Evolutionary conservation across 306 rosid genomes (phyloP).

Genomic region (Hylodesmum podocarpum): DNA sequence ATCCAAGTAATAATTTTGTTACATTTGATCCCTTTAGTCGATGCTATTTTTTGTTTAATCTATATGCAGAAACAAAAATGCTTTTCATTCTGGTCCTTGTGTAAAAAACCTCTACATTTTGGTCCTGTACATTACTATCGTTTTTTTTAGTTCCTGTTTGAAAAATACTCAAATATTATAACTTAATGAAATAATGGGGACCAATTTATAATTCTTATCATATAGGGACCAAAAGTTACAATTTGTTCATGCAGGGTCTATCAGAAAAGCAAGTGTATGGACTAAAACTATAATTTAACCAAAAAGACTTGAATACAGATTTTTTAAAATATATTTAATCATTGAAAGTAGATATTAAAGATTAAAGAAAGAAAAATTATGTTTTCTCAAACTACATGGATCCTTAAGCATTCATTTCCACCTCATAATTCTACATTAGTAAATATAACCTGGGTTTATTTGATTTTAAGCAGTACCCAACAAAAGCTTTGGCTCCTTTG

Average conservation of each 20-base stretch:
- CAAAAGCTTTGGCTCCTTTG: slow-evolving; percentile 87
- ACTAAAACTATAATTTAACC: not conserved
- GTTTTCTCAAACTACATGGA: not conserved
- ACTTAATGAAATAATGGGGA: not conserved
- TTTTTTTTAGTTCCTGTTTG: not conserved
- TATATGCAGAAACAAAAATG: not conserved
- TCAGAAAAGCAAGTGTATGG: not conserved
- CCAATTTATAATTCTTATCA: not conserved
- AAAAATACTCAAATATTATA: not conserved
- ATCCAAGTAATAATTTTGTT: not conserved
- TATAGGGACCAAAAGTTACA: not conserved
- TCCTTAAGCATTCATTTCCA: not conserved
- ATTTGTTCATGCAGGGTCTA: not conserved
- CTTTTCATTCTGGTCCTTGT: not conserved
- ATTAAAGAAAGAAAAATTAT: not conserved
- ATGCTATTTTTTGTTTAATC: not conserved
- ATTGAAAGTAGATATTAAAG: not conserved
- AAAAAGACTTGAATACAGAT: not conserved
- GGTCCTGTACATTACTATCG: not conserved
- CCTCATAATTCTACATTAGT: not conserved
- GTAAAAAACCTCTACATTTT: not conserved
- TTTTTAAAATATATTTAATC: not conserved
- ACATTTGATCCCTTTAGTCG: not conserved
- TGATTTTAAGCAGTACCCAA: slow-evolving; percentile 70
- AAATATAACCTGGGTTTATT: slow-evolving; percentile 15